phyloP scores from a whole-genome alignment of 345 rosid genomes.

The Zanthoxylum bungeanum region DNA sequence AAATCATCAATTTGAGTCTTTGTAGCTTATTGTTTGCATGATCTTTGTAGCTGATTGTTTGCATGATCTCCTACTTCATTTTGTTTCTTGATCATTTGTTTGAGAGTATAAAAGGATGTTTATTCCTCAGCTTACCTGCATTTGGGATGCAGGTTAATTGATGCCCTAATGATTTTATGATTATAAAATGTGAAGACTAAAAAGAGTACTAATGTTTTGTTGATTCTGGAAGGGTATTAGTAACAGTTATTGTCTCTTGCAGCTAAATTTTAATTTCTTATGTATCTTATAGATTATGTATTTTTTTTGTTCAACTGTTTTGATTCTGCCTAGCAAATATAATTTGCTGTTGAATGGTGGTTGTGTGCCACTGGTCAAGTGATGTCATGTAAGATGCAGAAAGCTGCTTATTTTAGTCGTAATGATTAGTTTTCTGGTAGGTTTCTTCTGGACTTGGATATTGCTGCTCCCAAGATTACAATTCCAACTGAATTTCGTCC shows the following conservation, averaged over 20 bases:
- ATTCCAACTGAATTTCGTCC: conserved; percentile 92
- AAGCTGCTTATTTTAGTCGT: neutral
- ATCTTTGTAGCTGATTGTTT: neutral
- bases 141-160: neutral
- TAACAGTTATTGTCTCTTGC: neutral
- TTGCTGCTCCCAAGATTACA: conserved; percentile 97
- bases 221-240: neutral
- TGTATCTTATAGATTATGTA: neutral
- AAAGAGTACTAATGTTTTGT: neutral
- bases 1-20: neutral
- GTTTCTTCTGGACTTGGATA: conserved; percentile 92
- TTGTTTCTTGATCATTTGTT: neutral
- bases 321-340: neutral
- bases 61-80: conserved; percentile 3
- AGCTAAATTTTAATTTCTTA: neutral
- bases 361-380: neutral
- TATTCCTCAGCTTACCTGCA: neutral
- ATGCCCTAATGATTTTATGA: neutral
- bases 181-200: neutral
- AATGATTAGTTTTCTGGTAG: conserved; percentile 33
- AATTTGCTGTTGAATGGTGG: neutral
- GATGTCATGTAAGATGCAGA: neutral
- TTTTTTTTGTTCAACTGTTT: neutral
- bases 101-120: neutral
- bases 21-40: neutral